Evolutionary conservation across 2,329 filamentous ascomycete species (phyloP).

Genomic region (Chrysosphaeria jannelii): DNA sequence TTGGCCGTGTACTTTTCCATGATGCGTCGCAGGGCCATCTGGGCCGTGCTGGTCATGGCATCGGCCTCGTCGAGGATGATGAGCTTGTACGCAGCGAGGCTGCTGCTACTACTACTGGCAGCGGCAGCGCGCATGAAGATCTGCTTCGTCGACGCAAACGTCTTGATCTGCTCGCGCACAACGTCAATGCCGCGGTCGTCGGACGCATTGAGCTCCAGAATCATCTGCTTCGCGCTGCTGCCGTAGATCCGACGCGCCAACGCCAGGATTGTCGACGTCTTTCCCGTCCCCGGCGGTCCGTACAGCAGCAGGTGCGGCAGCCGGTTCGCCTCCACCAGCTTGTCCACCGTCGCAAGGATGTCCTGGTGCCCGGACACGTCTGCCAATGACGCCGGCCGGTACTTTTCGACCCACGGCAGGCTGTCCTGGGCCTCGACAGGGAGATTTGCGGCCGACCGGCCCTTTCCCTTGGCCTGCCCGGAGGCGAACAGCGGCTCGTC

Average conservation of each 20-base stretch:
- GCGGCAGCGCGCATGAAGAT: conserved; percentile 34
- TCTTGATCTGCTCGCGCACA: conserved; percentile 96
- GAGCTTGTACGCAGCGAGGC: conserved; percentile 60
- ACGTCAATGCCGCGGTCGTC: conserved; percentile 96
- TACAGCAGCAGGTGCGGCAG: conserved; percentile 90
- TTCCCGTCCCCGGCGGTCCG: too few relatives aligned
- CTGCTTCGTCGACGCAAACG: conserved; percentile 90
- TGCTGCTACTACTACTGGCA: conserved; percentile 8
- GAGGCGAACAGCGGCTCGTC: conserved; percentile 36
- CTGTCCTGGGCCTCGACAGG: conserved; percentile 85
- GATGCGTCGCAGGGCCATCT: conserved; percentile 87
- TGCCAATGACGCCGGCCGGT: conserved; percentile 59
- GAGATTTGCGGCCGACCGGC: conserved; percentile 72
- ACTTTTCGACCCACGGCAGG: conserved; percentile 94
- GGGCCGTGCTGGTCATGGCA: conserved; percentile 94
- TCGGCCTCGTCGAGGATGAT: conserved; percentile 98
- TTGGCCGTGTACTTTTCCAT: conserved; percentile 99
- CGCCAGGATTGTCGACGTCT: conserved; percentile 86
- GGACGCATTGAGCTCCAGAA: conserved; percentile 87
- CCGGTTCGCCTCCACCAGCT: conserved; percentile 81
- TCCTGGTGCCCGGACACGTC: conserved; percentile 95
- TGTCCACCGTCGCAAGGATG: conserved; percentile 91
- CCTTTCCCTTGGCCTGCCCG: conserved; percentile 50
- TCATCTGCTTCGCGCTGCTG: conserved; percentile 86
- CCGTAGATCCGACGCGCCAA: conserved; percentile 86